phyloP scores from a whole-genome alignment of 345 rosid species.

The Adansonia digitata region DNA sequence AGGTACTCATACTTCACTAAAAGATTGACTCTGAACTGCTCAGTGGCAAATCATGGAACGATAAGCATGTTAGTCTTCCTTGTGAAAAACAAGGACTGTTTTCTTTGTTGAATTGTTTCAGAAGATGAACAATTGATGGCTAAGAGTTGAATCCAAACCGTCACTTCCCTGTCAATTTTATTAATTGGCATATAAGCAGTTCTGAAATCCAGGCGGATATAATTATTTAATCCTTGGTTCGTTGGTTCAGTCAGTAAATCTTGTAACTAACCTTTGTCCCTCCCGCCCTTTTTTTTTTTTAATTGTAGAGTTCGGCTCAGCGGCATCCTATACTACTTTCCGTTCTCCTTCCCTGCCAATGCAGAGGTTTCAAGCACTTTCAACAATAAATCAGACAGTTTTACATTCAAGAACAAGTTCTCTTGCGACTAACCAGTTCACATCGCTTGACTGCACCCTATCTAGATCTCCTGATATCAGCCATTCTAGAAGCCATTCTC shows the following conservation, averaged over 20 bases:
- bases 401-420: slow-evolving; percentile 38
- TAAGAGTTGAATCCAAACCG: background rate
- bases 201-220: no score
- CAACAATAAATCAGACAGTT: slow-evolving; percentile 41
- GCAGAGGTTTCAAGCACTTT: slow-evolving; percentile 67
- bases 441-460: slow-evolving; percentile 6
- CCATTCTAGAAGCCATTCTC: slow-evolving; percentile 41
- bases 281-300: background rate
- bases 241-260: background rate
- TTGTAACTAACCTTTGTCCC: background rate
- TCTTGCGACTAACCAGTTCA: slow-evolving; percentile 30
- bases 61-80: background rate
- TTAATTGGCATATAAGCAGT: no score
- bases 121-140: background rate
- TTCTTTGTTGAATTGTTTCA: background rate
- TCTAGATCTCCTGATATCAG: slow-evolving; percentile 36
- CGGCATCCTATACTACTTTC: slow-evolving; percentile 36
- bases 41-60: background rate
- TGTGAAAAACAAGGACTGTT: background rate
- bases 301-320: slow-evolving; percentile 38
- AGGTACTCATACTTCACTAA: slow-evolving; percentile 31
- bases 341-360: slow-evolving; percentile 44
- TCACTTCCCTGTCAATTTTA: no score
- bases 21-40: background rate
- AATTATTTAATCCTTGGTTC: background rate